Conservation (phyloP, 2,329 filamentous ascomycete species). For the Colletotrichum echinochloae region DNA sequence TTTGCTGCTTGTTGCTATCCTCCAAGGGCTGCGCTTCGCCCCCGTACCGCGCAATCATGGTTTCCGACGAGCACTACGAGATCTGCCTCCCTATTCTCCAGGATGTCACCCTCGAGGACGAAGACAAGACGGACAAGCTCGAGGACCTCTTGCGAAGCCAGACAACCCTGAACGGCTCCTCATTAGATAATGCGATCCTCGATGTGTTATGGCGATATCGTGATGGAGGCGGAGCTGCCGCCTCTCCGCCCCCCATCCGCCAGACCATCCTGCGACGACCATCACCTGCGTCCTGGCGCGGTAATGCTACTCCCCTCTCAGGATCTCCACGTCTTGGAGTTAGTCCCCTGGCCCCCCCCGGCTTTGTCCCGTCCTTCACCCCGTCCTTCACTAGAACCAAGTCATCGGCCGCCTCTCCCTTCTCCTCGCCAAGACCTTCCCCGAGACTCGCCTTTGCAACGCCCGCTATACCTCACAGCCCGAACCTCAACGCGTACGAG, state of each 20-base stretch:
- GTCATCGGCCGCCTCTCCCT: conserved; percentile 86
- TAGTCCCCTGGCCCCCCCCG: conserved; percentile 85
- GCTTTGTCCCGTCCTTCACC: conserved; percentile 84
- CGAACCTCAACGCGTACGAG: conserved; percentile 93
- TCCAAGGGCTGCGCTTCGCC: conserved; percentile 23
- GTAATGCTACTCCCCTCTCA: conserved; percentile 81
- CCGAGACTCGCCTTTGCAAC: conserved; percentile 91
- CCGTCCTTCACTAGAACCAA: conserved; percentile 83
- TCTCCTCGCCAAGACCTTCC: conserved; percentile 92
- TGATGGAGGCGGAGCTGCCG: conserved; percentile 71
- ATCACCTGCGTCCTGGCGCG: conserved; percentile 94
- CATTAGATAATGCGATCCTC: conserved; percentile 89
- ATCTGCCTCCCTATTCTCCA: conserved; percentile 90
- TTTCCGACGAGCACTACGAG: conserved; percentile 93
- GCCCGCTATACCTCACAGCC: conserved; percentile 92
- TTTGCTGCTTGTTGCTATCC: conserved; percentile 23
- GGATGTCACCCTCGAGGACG: conserved; percentile 85
- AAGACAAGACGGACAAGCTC: conserved; percentile 90
- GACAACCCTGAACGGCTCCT: conserved; percentile 78
- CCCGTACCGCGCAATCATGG: conserved; percentile 69
- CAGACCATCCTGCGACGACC: conserved; percentile 90
- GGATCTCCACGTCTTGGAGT: conserved; percentile 86
- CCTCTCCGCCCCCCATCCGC: conserved; percentile 86
- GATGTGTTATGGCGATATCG: conserved; percentile 91
- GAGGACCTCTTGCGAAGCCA: conserved; percentile 87